These are phyloP conservation scores for Eimeria nieschulzi DNA, from an alignment of 169 alveolate species.

Conservation along the genomic window DNA sequence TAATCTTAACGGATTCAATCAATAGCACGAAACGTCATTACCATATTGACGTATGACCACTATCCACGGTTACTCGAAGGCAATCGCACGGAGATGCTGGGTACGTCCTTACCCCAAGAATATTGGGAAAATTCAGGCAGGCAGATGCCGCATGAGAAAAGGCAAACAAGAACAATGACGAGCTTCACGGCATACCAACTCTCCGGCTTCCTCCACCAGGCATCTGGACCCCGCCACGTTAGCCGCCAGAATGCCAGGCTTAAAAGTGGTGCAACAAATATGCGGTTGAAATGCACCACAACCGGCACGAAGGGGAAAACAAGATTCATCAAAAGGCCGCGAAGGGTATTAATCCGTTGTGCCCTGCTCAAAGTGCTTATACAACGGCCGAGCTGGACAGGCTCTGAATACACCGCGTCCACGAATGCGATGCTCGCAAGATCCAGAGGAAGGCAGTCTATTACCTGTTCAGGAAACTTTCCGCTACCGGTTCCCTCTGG, in stretches of 20 bases:
- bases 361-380: constrained; percentile 56
- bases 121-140: constrained; percentile 34
- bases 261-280: constrained; percentile 14
- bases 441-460: constrained; percentile 50
- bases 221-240: constrained; percentile 65
- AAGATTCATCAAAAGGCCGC: constrained; percentile 15
- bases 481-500: neutral
- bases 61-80: no score
- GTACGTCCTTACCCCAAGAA: constrained; percentile 70
- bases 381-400: constrained; percentile 48
- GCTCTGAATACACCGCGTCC: constrained; percentile 61
- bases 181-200: constrained; percentile 60
- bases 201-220: constrained; percentile 73
- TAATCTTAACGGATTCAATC: no score
- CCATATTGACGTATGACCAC: no score
- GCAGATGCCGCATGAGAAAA: constrained; percentile 55
- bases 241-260: constrained; percentile 52
- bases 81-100: no score
- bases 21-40: no score
- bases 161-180: constrained; percentile 36
- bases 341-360: constrained; percentile 49
- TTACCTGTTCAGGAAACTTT: constrained; percentile 16
- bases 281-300: constrained; percentile 25
- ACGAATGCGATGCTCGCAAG: constrained; percentile 48
- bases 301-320: constrained; percentile 58